Evolutionary conservation across 1,284 basidiomycete species (phyloP).

Genomic region (Malassezia yamatoensis): DNA sequence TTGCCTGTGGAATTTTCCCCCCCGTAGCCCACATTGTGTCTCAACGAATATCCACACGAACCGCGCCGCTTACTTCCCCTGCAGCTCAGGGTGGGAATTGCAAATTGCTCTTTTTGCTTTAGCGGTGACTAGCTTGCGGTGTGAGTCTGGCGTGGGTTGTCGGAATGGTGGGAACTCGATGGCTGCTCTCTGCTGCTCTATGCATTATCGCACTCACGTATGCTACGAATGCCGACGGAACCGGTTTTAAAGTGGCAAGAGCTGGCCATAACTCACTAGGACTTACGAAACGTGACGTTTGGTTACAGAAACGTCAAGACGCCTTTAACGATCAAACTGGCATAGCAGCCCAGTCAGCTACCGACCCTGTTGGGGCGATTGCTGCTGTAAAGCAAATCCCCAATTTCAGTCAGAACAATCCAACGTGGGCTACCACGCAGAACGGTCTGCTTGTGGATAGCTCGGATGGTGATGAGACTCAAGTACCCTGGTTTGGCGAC

Average conservation of each 20-base stretch:
- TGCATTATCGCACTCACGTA: not conserved
- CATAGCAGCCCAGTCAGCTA: not conserved
- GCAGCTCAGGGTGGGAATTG: not conserved
- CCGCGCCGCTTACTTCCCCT: not conserved
- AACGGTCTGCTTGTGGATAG: not conserved
- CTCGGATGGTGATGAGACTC: not conserved
- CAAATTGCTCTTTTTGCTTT: not conserved
- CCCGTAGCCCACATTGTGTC: not conserved
- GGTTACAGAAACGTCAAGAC: not conserved
- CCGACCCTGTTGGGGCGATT: not conserved
- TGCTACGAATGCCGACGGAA: no score
- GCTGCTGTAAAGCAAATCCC: not conserved
- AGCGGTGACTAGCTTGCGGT: no score
- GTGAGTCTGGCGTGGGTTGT: no score
- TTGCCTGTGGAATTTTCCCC: not conserved
- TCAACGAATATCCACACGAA: not conserved
- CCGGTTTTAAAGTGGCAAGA: no score
- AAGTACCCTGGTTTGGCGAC: constrained; percentile 10
- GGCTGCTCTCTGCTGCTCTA: not conserved
- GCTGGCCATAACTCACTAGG: no score
- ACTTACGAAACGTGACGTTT: no score
- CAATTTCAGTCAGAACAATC: not conserved
- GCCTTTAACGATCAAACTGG: no score
- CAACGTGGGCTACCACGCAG: not conserved
- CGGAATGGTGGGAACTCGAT: not conserved